Evolutionary conservation across 306 rosid genomes (phyloP).

Genomic region (Mimosa bimucronata): DNA sequence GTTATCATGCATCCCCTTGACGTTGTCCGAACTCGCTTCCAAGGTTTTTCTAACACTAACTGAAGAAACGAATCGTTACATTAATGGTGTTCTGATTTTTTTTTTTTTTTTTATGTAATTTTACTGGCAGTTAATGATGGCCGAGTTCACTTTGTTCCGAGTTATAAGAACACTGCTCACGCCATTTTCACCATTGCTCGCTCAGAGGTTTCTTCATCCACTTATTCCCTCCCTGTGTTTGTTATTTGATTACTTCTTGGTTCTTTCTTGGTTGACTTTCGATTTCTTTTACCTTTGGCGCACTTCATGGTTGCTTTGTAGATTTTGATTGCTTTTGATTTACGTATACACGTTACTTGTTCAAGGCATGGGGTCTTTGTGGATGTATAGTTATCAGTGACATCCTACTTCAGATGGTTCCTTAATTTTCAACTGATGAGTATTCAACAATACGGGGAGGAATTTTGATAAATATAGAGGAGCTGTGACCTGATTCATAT

Average conservation of each 20-base stretch:
- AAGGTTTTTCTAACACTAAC: slow-evolving; percentile 51
- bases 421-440: background rate
- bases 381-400: background rate
- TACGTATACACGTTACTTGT: background rate
- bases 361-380: background rate
- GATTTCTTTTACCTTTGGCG: background rate
- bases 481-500: background rate
- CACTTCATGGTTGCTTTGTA: background rate
- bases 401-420: background rate
- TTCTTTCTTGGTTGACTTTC: background rate
- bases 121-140: slow-evolving; percentile 77
- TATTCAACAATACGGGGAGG: background rate
- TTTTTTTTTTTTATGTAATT: no score
- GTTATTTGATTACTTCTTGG: background rate
- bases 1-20: slow-evolving; percentile 90
- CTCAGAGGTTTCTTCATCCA: slow-evolving; percentile 61
- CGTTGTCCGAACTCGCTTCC: slow-evolving; percentile 93
- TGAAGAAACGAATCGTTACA: background rate
- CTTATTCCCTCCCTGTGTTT: background rate
- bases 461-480: background rate
- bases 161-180: slow-evolving; percentile 79
- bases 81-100: background rate
- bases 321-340: background rate
- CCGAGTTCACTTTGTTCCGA: slow-evolving; percentile 68
- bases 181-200: slow-evolving; percentile 87